phyloP scores from a whole-genome alignment of 164 flowering plant genomes.

The Houttuynia cordata region DNA sequence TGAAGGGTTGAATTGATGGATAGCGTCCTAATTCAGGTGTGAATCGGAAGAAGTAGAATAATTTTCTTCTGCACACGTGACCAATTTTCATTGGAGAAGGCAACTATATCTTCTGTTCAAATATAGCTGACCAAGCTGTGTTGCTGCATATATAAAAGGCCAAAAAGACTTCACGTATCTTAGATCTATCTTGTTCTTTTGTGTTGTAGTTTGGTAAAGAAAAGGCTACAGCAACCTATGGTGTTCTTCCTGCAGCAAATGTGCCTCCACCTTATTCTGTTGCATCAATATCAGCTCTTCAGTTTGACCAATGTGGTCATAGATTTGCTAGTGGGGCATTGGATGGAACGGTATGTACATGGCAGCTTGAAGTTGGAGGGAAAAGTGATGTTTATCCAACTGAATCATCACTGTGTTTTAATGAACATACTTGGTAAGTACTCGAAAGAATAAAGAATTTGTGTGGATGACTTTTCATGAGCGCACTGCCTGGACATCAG shows the following conservation, averaged over 20 bases:
- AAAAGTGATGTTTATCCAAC: constrained; percentile 74
- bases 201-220: constrained; percentile 75
- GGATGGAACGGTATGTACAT: constrained; percentile 95
- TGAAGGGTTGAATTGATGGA: too few relatives aligned
- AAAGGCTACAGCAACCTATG: constrained; percentile 93
- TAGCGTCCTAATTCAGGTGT: too few relatives aligned
- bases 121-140: neutral
- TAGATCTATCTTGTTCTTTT: too few relatives aligned
- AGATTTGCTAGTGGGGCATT: constrained; percentile 81
- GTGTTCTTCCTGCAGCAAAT: constrained; percentile 93
- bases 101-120: too few relatives aligned
- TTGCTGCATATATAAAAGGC: neutral
- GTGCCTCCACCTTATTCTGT: constrained; percentile 93
- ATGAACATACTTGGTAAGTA: constrained; percentile 69
- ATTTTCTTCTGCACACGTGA: too few relatives aligned
- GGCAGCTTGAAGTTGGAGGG: constrained; percentile 99
- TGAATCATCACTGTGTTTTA: constrained; percentile 82
- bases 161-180: neutral
- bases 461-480: neutral
- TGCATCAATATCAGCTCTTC: constrained; percentile 82
- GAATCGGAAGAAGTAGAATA: too few relatives aligned
- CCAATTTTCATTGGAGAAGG: too few relatives aligned
- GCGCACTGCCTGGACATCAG: neutral
- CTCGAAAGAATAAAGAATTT: neutral
- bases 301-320: constrained; percentile 82